A percentile compares a stretch with the other conserved stretches of the same genome.
Conservation (phyloP, 2,329 filamentous ascomycete genomes). For the Fusarium sp. region DNA sequence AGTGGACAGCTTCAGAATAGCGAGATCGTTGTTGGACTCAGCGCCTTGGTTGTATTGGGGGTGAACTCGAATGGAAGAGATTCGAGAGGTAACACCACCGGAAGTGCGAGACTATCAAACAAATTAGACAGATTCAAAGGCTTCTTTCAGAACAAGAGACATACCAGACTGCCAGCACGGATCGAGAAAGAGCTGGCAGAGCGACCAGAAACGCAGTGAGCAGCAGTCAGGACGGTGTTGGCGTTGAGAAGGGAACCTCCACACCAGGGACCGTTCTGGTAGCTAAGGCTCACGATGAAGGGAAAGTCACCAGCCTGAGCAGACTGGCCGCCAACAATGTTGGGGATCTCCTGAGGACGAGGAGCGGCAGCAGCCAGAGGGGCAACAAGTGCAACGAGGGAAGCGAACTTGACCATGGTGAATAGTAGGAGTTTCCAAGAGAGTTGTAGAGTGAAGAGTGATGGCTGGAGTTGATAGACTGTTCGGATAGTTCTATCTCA, state of each 20-base stretch:
- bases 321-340: constrained; percentile 47
- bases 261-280: constrained; percentile 43
- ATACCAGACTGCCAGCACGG: constrained; percentile 48
- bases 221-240: constrained; percentile 52
- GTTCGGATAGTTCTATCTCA: neutral
- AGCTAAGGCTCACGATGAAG: constrained; percentile 50
- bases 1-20: constrained; percentile 50
- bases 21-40: constrained; percentile 47
- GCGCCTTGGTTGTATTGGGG: constrained; percentile 39
- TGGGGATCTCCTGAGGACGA: constrained; percentile 10
- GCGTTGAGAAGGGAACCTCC: constrained; percentile 50
- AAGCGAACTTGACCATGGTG: constrained; percentile 34
- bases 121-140: neutral
- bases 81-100: constrained; percentile 46
- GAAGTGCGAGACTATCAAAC: constrained; percentile 35
- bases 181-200: constrained; percentile 37
- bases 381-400: constrained; percentile 26
- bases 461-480: constrained; percentile 1
- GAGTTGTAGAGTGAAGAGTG: constrained; percentile 32
- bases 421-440: constrained; percentile 4
- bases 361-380: constrained; percentile 32
- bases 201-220: constrained; percentile 43
- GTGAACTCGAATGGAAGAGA: constrained; percentile 45
- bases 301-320: constrained; percentile 50
- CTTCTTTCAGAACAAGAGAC: neutral